Evolutionary conservation across 2,329 filamentous ascomycete genomes (phyloP), one percentile per base, ranked within the genome.

Genomic region (Chaetomium strumarium): DNA sequence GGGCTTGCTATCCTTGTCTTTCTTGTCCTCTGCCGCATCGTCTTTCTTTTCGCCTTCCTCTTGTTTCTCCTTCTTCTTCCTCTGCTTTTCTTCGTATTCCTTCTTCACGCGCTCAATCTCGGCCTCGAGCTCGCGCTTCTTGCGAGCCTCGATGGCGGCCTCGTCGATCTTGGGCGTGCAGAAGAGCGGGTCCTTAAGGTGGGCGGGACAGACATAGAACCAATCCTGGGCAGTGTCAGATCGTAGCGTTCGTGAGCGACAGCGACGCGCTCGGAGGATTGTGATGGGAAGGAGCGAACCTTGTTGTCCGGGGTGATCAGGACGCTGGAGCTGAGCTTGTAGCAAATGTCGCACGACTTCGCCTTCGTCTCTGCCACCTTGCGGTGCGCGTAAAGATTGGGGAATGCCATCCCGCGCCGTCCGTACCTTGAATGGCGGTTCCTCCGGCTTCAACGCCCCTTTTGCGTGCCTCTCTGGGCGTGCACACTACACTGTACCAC

Each of bases 271-370:
- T 29, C 7, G 45, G 17, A 51, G 49, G 31, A 29, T 13, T 33
- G 8, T 11, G 16, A 31, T 13, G 20, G 34, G 17, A n/a, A 20
- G 51, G 52, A 29, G 54, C 62, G 58, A 64, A 93, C 91, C 82
- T 92, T 93, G 64, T 89, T 91, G 63, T 95, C 90, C 0, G 88
- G 81, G 9, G 90, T 95, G 61, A 96, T 88, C 50, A 99, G 75
- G 16, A 97, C 92, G 59, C 86, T 95, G 7, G 85, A 83, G 54
- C 85, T 90, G 9, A 88, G 86, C 70, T 93, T 95, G 75, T 86
- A 95, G 76, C 93, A 97, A 58, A 97, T 83, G 69, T 90, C 86
- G 70, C 93, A 99, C 46, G 88, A 77, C 70, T 88, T 95, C 12
- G 88, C 80, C 1, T 86, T 80, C n/a, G 83, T 80, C 30, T 95